Conservation (phyloP, 768 basidiomycete genomes). For the Podaxis mareebaensis region DNA sequence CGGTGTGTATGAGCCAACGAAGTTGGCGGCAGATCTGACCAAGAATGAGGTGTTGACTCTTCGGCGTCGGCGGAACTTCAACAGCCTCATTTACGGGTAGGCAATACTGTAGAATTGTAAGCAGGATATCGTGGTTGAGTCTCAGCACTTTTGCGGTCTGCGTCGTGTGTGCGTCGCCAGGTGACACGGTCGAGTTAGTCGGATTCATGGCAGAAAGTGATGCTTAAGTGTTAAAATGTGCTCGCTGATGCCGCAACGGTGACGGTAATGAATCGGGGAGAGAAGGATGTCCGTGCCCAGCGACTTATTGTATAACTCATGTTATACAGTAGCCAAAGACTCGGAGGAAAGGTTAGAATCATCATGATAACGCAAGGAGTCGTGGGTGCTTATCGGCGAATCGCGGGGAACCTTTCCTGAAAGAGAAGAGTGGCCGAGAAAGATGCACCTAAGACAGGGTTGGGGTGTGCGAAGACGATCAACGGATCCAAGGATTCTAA, state of each 20-base stretch:
- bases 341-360: constrained; percentile 2
- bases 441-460: not conserved
- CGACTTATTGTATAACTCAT: constrained; percentile 1
- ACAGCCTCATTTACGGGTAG: not conserved
- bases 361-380: constrained; percentile 6
- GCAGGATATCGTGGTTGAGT: constrained; percentile 4
- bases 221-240: not conserved
- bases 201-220: not conserved
- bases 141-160: not conserved
- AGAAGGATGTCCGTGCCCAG: not conserved
- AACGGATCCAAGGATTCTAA: constrained; percentile 1
- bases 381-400: constrained; percentile 8
- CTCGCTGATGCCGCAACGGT: not conserved
- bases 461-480: not conserved
- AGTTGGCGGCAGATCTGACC: constrained; percentile 6
- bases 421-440: constrained; percentile 7
- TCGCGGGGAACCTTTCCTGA: constrained; percentile 10
- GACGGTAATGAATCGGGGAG: not conserved
- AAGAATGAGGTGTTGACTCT: constrained; percentile 7
- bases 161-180: not conserved
- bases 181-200: not conserved
- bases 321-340: constrained; percentile 1
- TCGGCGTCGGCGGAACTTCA: constrained; percentile 4
- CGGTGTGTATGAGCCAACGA: constrained; percentile 1
- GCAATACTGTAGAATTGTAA: constrained; percentile 6